Evolutionary conservation across 805 yeast species (phyloP), one percentile per base, ranked within the genome.

Genomic region (Brettanomyces nanus): DNA sequence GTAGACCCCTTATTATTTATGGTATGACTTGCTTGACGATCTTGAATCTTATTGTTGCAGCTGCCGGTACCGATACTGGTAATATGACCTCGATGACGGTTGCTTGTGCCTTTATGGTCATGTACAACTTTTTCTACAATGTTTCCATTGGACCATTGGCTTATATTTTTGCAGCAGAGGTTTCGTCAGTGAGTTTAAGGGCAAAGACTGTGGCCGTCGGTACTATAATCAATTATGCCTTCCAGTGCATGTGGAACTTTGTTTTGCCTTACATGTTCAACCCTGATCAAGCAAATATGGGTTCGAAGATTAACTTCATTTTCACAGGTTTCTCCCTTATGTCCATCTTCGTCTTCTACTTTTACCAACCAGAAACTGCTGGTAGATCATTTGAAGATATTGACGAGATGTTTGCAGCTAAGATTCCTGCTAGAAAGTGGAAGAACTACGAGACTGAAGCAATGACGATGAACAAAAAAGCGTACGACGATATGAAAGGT

Each of bases 301-400:
- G 67, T 26, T 72, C 70, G n/a, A 70, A 70, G 47, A 66, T 73
- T 25, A 75, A 67, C 3, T 69, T 66, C 47, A 58, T 71, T 40
- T 63, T 71, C 64, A 68, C 66, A 33, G 75, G 64, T 0, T 47
- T 52, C 11, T 51, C 59, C 15, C 29, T 59, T 4, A 2, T 56
- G 9, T 48, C 60, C 14, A 15, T 65, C 5, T 43, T 59, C 28
- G 73, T 75, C 74, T 56, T 63, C 26, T 67, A 58, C 54, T 68
- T 72, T 54, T 67, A 71, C 36, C 59, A 76, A 35, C 84, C 85
- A 7, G 85, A 78, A 53, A 71, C 81, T 20, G 63, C 63, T 45
- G 69, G 67, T 35, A 65, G 78, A 53, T 73, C 82, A 0, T 75
- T 63, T 50, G 78, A 75, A 36, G 83, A 78, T 49, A 59, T 78